Conservation (phyloP, 2,329 filamentous ascomycete species). For the Colletotrichum tanaceti region DNA sequence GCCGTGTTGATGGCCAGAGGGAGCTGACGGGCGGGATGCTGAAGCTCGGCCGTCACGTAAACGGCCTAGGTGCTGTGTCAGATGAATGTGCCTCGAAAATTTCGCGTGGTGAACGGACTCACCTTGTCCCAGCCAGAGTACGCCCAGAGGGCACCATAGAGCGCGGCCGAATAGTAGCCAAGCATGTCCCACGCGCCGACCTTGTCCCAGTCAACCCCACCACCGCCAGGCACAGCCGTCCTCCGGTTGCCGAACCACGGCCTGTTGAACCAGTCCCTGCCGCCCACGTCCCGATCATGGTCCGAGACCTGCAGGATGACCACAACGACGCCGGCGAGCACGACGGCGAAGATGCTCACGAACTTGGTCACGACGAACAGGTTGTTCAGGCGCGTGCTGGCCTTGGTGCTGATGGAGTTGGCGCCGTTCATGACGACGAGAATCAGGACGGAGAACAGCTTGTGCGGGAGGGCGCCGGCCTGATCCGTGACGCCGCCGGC, state of each 20-base stretch:
- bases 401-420: slow-evolving; percentile 67
- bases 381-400: slow-evolving; percentile 65
- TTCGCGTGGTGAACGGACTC: slow-evolving; percentile 38
- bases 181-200: slow-evolving; percentile 68
- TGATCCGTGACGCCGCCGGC: slow-evolving; percentile 60
- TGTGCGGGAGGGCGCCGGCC: slow-evolving; percentile 58
- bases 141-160: slow-evolving; percentile 73
- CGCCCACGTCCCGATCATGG: slow-evolving; percentile 55
- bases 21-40: slow-evolving; percentile 62
- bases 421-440: slow-evolving; percentile 60
- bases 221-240: slow-evolving; percentile 62
- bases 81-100: background rate
- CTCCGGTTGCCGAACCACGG: slow-evolving; percentile 67
- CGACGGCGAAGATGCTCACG: slow-evolving; percentile 59
- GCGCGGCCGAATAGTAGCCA: slow-evolving; percentile 68
- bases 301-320: slow-evolving; percentile 54
- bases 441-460: slow-evolving; percentile 62
- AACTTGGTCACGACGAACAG: slow-evolving; percentile 69
- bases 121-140: slow-evolving; percentile 77
- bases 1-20: slow-evolving; percentile 72
- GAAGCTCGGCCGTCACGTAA: slow-evolving; percentile 66
- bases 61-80: slow-evolving; percentile 55
- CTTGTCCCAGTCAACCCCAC: slow-evolving; percentile 59
- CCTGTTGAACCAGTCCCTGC: slow-evolving; percentile 63
- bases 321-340: slow-evolving; percentile 62